Evolutionary conservation across 2,329 filamentous ascomycete genomes (phyloP).

Genomic region (Fusarium verticillioides): DNA sequence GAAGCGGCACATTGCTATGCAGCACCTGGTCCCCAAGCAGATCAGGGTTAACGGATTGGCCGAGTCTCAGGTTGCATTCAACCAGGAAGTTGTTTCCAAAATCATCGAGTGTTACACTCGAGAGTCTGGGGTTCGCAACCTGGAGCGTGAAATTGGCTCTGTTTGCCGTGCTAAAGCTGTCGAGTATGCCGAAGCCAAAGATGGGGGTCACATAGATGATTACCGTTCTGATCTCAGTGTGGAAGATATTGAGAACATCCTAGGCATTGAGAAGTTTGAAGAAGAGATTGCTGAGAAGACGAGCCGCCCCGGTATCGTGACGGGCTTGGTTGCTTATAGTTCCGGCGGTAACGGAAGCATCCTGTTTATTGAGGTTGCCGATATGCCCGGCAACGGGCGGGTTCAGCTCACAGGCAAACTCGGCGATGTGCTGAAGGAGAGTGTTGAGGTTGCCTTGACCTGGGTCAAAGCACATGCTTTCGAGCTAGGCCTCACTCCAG

Average conservation of each 20-base stretch:
- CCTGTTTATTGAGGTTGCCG: conserved; percentile 96
- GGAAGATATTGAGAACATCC: conserved; percentile 86
- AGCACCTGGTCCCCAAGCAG: conserved; percentile 96
- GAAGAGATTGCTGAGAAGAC: conserved; percentile 93
- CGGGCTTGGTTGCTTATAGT: conserved; percentile 93
- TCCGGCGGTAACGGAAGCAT: conserved; percentile 94
- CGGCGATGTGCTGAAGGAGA: conserved; percentile 96
- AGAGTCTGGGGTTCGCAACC: conserved; percentile 93
- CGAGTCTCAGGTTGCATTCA: conserved; percentile 78
- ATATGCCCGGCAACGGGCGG: conserved; percentile 92
- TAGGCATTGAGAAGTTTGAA: conserved; percentile 93
- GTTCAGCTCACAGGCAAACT: conserved; percentile 97
- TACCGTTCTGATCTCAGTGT: conserved; percentile 81
- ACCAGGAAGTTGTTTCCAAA: conserved; percentile 88
- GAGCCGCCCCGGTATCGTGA: conserved; percentile 89
- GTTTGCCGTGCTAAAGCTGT: conserved; percentile 97
- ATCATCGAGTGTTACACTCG: conserved; percentile 97
- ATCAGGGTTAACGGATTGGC: conserved; percentile 88
- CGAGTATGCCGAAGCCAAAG: conserved; percentile 90
- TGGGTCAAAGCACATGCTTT: conserved; percentile 98
- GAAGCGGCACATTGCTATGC: conserved; percentile 92
- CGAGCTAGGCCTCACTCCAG: conserved; percentile 83
- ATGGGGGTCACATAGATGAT: conserved; percentile 71
- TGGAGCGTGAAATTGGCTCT: conserved; percentile 94
- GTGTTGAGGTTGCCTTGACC: conserved; percentile 92